Conservation (phyloP, 495 filamentous ascomycete genomes). For the Podospora anserina region DNA sequence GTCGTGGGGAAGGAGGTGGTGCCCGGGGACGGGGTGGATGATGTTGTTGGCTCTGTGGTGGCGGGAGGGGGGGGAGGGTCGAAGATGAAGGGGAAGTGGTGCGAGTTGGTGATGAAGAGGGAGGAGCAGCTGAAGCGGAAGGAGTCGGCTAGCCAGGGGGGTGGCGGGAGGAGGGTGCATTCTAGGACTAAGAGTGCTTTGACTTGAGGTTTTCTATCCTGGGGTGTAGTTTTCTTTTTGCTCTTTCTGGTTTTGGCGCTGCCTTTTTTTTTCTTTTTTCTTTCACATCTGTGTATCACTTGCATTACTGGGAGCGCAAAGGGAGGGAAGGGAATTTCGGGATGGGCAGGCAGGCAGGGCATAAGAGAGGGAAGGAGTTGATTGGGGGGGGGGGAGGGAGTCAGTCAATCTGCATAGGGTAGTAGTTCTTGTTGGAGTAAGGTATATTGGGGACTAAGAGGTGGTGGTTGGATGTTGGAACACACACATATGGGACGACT, state of each 20-base stretch:
- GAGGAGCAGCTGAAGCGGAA: slow-evolving; percentile 43
- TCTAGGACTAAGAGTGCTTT: slow-evolving; percentile 54
- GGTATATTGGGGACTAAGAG: background rate
- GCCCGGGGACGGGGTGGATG: slow-evolving; percentile 29
- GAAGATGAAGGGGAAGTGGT: slow-evolving; percentile 64
- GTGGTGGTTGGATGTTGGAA: background rate
- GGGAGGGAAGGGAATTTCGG: background rate
- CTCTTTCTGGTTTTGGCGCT: background rate
- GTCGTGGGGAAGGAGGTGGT: slow-evolving; percentile 63
- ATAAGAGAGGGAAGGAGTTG: background rate
- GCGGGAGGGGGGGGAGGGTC: slow-evolving; percentile 32
- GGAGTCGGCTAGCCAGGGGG: slow-evolving; percentile 18
- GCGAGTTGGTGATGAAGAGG: slow-evolving; percentile 73
- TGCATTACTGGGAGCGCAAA: background rate
- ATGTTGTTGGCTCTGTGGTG: slow-evolving; percentile 42
- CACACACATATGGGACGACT: background rate
- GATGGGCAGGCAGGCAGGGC: background rate
- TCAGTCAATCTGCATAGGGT: background rate
- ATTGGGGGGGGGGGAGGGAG: background rate
- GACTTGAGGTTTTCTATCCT: slow-evolving; percentile 26
- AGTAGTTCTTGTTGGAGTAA: background rate
- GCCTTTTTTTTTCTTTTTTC: background rate
- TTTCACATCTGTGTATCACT: background rate
- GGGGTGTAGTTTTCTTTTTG: slow-evolving; percentile 14
- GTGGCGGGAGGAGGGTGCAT: slow-evolving; percentile 42